phyloP scores from a whole-genome alignment of 805 yeast genomes.

The Kodamaea jinghongensis region DNA sequence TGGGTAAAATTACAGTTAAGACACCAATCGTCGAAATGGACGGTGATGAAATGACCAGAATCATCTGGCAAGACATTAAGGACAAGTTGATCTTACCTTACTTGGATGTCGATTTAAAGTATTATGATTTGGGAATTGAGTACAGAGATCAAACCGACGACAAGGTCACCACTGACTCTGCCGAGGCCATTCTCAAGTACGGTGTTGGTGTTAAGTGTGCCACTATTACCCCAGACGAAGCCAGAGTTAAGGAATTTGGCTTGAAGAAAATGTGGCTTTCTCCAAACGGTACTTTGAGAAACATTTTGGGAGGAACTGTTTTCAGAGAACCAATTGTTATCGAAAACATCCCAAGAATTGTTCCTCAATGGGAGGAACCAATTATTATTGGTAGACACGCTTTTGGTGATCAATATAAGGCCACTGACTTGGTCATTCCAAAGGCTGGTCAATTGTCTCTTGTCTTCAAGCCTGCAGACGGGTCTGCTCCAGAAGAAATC shows the following conservation, averaged over 20 bases:
- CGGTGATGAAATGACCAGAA: constrained; percentile 86
- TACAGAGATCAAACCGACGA: constrained; percentile 71
- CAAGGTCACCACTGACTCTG: constrained; percentile 74
- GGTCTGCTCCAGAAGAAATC: constrained; percentile 45
- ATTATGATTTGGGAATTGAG: constrained; percentile 69
- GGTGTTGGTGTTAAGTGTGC: constrained; percentile 87
- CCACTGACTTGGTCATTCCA: constrained; percentile 67
- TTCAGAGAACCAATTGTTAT: constrained; percentile 83
- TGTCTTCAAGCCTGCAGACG: constrained; percentile 62
- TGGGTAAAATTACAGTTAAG: constrained; percentile 60
- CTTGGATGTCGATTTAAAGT: constrained; percentile 69
- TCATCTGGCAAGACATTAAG: constrained; percentile 76
- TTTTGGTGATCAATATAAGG: constrained; percentile 81
- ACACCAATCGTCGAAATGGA: constrained; percentile 76
- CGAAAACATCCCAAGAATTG: constrained; percentile 71
- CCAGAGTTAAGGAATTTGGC: constrained; percentile 69
- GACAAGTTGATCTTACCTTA: constrained; percentile 65
- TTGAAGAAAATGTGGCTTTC: constrained; percentile 83
- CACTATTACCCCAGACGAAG: constrained; percentile 82
- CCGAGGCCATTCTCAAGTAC: constrained; percentile 67
- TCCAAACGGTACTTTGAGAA: constrained; percentile 82
- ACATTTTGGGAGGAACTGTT: constrained; percentile 78
- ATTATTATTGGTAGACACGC: constrained; percentile 86
- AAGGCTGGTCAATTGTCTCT: constrained; percentile 66
- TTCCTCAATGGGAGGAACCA: constrained; percentile 80